These are phyloP conservation scores for Climacium dendroides DNA, from an alignment of 225 moss, liverwort and hornwort species.

Conservation along the genomic window DNA sequence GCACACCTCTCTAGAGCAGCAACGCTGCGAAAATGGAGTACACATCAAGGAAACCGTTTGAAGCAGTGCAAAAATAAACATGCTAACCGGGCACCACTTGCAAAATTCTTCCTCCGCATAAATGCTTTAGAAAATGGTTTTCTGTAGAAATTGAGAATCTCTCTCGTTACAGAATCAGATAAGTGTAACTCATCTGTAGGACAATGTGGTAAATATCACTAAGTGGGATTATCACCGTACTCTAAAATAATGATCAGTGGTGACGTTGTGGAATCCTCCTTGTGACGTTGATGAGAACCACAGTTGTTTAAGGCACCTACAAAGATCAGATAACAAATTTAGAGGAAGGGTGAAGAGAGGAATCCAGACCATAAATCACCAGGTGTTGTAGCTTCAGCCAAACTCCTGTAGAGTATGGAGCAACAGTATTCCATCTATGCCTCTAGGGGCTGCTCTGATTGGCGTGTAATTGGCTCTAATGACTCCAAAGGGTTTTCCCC, in stretches of 20 bases:
- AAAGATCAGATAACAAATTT: not conserved
- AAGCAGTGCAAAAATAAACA: not conserved
- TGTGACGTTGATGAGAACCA: not conserved
- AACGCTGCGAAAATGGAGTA: not conserved
- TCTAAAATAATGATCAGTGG: not conserved
- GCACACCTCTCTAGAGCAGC: not conserved
- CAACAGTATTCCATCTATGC: not conserved
- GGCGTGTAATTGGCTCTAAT: slow-evolving; percentile 14
- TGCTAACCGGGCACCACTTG: not conserved
- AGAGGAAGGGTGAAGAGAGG: not conserved
- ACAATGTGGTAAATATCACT: not conserved
- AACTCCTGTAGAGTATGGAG: not conserved
- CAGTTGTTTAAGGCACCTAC: not conserved
- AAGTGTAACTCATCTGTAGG: not conserved
- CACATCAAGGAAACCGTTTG: not conserved
- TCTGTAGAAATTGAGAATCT: not conserved
- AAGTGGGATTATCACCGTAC: not conserved
- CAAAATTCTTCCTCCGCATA: not conserved
- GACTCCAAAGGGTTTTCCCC: slow-evolving; percentile 32
- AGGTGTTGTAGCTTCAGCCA: not conserved
- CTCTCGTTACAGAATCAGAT: not conserved
- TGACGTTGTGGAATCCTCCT: not conserved
- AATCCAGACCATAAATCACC: not conserved
- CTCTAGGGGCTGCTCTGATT: slow-evolving; percentile 11
- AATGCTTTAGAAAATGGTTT: not conserved